Percentiles rank a stretch among this genome's conserved stretches.
phyloP scores from a whole-genome alignment of 2,329 filamentous ascomycete species.

The Ophiocordyceps robertsii region DNA sequence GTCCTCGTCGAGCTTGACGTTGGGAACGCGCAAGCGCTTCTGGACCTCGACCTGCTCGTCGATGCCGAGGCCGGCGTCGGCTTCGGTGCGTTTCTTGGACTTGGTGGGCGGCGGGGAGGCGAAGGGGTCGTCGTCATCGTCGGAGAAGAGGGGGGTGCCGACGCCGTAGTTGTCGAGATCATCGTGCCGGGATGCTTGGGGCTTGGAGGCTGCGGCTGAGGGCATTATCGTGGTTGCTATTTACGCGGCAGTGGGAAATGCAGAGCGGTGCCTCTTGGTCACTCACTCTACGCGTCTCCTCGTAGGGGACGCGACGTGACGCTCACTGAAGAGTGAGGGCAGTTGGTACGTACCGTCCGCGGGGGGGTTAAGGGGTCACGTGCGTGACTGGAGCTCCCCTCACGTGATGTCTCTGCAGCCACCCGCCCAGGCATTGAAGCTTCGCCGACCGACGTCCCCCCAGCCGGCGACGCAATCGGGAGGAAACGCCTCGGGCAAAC shows the following conservation, averaged over 20 bases:
- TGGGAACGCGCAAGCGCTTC: conserved; percentile 57
- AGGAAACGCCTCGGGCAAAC: conserved; percentile 11
- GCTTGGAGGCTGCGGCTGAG: conserved; percentile 8
- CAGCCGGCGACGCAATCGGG: conserved; percentile 10
- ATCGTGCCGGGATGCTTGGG: conserved; percentile 26
- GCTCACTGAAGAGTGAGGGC: too few species aligned
- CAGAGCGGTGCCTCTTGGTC: too few species aligned
- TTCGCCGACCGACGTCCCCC: conserved; percentile 3
- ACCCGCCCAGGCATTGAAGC: not conserved
- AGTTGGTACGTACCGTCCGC: not conserved
- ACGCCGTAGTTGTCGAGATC: conserved; percentile 68
- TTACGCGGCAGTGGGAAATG: too few species aligned
- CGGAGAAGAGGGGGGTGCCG: conserved; percentile 15
- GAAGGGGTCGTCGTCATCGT: conserved; percentile 31
- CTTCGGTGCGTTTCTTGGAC: conserved; percentile 34
- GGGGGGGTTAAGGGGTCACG: not conserved
- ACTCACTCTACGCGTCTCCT: too few species aligned
- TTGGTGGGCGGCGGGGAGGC: conserved; percentile 24
- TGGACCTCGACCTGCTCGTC: conserved; percentile 76
- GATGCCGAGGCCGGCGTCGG: conserved; percentile 52
- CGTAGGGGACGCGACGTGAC: not conserved
- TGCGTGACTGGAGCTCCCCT: fast-evolving
- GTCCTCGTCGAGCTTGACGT: conserved; percentile 76
- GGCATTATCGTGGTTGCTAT: conserved; percentile 7
- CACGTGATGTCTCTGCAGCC: not conserved